Percentiles rank a stretch among this genome's conserved stretches.
phyloP scores from a whole-genome alignment of 2,329 filamentous ascomycete genomes.

The Penicillium sp. region DNA sequence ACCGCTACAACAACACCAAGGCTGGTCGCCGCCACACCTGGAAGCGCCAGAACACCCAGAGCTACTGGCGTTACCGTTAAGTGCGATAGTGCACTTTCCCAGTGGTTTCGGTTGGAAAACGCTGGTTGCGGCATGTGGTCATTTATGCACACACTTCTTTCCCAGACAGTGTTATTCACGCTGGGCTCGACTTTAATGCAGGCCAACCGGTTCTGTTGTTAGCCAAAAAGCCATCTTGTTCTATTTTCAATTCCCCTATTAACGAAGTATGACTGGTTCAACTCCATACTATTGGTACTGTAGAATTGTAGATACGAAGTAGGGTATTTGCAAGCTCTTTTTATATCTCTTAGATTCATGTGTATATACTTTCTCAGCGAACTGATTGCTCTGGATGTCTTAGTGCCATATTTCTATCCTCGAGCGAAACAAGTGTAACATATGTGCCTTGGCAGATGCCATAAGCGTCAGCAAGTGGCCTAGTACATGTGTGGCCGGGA shows the following conservation, averaged over 20 bases:
- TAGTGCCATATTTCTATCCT: neutral
- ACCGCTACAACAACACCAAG: constrained; percentile 98
- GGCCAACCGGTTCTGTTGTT: constrained; percentile 39
- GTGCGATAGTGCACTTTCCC: constrained; percentile 29
- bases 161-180: constrained; percentile 30
- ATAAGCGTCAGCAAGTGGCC: neutral
- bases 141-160: constrained; percentile 34
- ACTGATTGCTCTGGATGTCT: neutral
- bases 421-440: neutral
- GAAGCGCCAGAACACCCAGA: constrained; percentile 99
- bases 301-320: constrained; percentile 9
- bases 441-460: neutral
- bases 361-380: neutral
- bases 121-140: constrained; percentile 37
- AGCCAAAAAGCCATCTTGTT: constrained; percentile 39
- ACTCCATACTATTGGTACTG: constrained; percentile 19
- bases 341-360: neutral
- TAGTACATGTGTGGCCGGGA: neutral
- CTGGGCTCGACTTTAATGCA: constrained; percentile 39
- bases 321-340: neutral
- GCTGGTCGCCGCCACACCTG: constrained; percentile 99
- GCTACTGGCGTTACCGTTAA: constrained; percentile 95
- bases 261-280: constrained; percentile 42
- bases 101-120: constrained; percentile 33
- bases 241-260: constrained; percentile 34